Percentiles rank a stretch among this genome's conserved stretches.
phyloP scores from a whole-genome alignment of 257 asterid species.

The Solanum paucissectum region DNA sequence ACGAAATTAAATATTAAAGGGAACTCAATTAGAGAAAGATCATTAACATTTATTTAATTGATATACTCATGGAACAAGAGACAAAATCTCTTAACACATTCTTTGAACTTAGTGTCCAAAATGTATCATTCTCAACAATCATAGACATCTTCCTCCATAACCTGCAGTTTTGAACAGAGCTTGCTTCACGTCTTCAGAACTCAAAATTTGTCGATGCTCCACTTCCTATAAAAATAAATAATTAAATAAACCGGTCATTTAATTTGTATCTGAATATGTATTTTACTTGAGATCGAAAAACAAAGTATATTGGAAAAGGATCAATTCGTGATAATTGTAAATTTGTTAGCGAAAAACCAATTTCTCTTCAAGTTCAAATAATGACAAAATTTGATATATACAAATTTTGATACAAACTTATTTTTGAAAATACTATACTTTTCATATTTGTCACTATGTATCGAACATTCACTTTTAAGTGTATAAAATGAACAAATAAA shows the following conservation, averaged over 20 bases:
- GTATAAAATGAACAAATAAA: too few relatives aligned
- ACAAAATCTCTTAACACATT: not conserved
- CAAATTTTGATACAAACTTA: too few relatives aligned
- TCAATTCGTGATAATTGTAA: too few relatives aligned
- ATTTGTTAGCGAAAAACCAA: too few relatives aligned
- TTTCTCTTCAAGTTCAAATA: too few relatives aligned
- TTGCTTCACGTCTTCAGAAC: slow-evolving; percentile 50
- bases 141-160: slow-evolving; percentile 66
- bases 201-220: slow-evolving; percentile 32
- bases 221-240: slow-evolving; percentile 17
- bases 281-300: too few relatives aligned
- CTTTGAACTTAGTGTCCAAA: not conserved
- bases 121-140: slow-evolving; percentile 3
- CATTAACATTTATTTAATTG: not conserved
- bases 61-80: not conserved
- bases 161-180: slow-evolving; percentile 67
- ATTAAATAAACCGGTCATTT: not conserved
- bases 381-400: too few relatives aligned
- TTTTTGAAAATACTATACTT: too few relatives aligned
- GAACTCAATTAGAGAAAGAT: not conserved
- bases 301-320: too few relatives aligned
- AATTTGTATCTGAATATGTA: not conserved
- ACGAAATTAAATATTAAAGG: not conserved
- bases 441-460: not conserved
- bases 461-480: not conserved